These are phyloP conservation scores for Leccinum ochraceum DNA, from an alignment of 768 basidiomycete species.

Conservation along the genomic window DNA sequence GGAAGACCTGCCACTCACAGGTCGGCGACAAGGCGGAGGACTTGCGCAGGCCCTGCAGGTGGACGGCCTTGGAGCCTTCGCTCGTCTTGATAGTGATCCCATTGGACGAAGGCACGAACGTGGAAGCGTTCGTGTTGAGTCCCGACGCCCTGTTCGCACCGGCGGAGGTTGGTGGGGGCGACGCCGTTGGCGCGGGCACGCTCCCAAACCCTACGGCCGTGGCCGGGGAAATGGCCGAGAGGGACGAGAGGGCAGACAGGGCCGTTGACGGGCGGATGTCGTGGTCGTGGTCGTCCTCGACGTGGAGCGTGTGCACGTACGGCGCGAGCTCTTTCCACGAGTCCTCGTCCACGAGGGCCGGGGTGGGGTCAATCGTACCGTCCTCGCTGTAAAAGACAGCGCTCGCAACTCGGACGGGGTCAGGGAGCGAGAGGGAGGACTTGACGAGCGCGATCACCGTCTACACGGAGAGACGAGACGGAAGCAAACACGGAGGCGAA, in stretches of 20 bases:
- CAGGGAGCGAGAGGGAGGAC: constrained; percentile 21
- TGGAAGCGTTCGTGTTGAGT: constrained; percentile 26
- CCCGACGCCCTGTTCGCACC: not conserved
- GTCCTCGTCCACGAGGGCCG: constrained; percentile 31
- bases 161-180: not conserved
- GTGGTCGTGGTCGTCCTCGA: constrained; percentile 29
- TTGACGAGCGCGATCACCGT: constrained; percentile 30
- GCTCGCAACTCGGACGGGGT: constrained; percentile 21
- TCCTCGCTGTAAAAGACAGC: constrained; percentile 34
- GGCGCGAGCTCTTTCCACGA: constrained; percentile 35
- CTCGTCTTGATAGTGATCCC: constrained; percentile 24
- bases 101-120: constrained; percentile 25
- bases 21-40: constrained; percentile 25
- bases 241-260: constrained; percentile 11
- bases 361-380: constrained; percentile 27
- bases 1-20: constrained; percentile 12
- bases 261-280: constrained; percentile 13
- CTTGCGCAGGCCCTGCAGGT: constrained; percentile 19
- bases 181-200: not conserved
- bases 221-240: constrained; percentile 9
- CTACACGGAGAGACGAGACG: constrained; percentile 8
- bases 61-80: constrained; percentile 17
- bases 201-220: not conserved
- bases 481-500: not conserved
- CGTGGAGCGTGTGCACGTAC: constrained; percentile 32